Base-by-base conservation (phyloP, 2,329 filamentous ascomycete species). In the Herpotrichia juniperi region DNA sequence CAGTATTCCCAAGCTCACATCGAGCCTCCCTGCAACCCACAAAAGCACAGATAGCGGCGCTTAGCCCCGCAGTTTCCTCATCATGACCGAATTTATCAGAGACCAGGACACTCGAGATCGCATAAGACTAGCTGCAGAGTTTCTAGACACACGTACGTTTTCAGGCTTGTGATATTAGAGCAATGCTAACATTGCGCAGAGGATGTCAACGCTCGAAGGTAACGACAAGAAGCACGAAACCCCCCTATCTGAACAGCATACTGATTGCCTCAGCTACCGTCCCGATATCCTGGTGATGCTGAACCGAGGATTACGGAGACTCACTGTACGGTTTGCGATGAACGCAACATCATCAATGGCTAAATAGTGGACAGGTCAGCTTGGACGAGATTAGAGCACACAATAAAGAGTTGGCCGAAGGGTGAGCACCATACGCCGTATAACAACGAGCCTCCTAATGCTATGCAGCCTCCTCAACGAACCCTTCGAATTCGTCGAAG, bases 351-450 rank as follows among this genome's bases (percentile, higher is more conserved):
- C 12, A 19, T 19, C 31, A n/a, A 28, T 19, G 37, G 39, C 49
- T 62, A 21, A 58, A 30, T n/a, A n/a, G 8, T 12, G 9, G 5
- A 32, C 46, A 74, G 71, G 72, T 82, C 55, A 81, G 78, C 70
- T 85, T 97, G 63, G 93, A 97, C 75, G 91, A 96, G 74, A 90
- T 97, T 58, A 86, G 94, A 73, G 84, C 91, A 58, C 93, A 97
- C 76, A 96, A 88, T 69, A 76, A 85, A 59, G 90, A 94, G 63
- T 83, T 97, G 53, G 91, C 93, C 60, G 84, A 88, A 61, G 85
- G 85, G 76, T 81, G 68, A 48, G 69, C 43, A 6, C 24, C 39
- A 24, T 31, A 19, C 21, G 2, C 3, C 12, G 9, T 26, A 26
- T 34, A 12, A 11, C n/a, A 39, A 42, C 11, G 40, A 22, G 7